These are phyloP conservation scores for Pulicaria dysenterica DNA, from an alignment of 129 eudicot genomes.

Conservation along the genomic window DNA sequence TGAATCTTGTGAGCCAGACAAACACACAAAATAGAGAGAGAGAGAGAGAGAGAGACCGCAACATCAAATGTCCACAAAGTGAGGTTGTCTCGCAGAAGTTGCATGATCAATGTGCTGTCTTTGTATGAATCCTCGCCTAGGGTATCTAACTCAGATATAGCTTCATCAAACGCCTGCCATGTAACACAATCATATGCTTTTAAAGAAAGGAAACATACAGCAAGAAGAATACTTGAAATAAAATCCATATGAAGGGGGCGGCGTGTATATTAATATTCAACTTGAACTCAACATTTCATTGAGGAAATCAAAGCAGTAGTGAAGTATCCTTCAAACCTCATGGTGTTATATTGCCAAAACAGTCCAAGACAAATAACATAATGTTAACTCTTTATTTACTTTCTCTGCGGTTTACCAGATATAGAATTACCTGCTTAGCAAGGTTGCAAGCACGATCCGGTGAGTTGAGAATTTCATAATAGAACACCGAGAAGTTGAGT, in stretches of 20 bases:
- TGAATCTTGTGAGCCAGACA: not conserved
- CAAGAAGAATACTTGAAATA: not conserved
- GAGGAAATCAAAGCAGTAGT: not conserved
- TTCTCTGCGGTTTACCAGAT: not conserved
- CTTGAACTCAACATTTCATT: not conserved
- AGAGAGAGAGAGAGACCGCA: constrained; percentile 9
- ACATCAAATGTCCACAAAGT: constrained; percentile 36
- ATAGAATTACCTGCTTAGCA: constrained; percentile 32
- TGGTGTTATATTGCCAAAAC: not conserved
- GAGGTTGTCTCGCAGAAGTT: constrained; percentile 60
- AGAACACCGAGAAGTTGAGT: constrained; percentile 33
- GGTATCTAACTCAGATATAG: constrained; percentile 86
- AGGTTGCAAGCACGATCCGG: constrained; percentile 36
- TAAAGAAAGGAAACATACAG: not conserved
- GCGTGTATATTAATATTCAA: not conserved
- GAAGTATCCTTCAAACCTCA: not conserved
- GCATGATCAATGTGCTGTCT: constrained; percentile 95
- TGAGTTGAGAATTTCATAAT: constrained; percentile 33
- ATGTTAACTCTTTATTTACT: not conserved
- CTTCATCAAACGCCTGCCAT: constrained; percentile 85
- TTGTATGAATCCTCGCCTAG: constrained; percentile 92
- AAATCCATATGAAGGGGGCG: not conserved
- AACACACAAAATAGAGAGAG: not conserved
- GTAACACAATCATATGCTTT: not conserved
- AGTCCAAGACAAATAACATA: not conserved